Evolutionary conservation across 2,329 filamentous ascomycete genomes (phyloP), one percentile per base, ranked within the genome.

Genomic region (Microsporum ferrugineum): DNA sequence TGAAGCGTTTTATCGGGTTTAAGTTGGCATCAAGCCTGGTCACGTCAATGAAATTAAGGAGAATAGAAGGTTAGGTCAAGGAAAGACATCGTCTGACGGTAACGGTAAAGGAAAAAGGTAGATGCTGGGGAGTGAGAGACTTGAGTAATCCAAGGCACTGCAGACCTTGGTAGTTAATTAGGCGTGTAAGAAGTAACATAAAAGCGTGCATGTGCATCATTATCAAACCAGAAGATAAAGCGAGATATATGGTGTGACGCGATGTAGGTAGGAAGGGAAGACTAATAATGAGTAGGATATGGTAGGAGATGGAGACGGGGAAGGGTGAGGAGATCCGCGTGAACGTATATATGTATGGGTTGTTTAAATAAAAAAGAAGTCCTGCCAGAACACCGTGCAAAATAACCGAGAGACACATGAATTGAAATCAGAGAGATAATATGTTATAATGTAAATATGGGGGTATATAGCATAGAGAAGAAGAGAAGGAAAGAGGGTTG

Each of bases 131-230:
- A 43, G n/a, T 5, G 39, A 14, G 14, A 43, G n/a, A 43, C 27
- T 7, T 10, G 43, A 47, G 27, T 53, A 53, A 5, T 34, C 6
- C 14, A 53, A 53, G 49, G 14, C 27, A 34, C 49, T 29, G 49
- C 49, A 53, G 49, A 31, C 12, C 49, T 53, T 53, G 49, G 2
- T 53, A 12, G 27, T 31, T 34, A 53, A 34, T 53, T 53, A 53
- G 49, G 14, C n/a, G 12, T 53, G 6, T 53, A 34, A 10, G 14
- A 33, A 31, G 33, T 12, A 27, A 53, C 49, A 53, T 53, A 34
- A 53, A 53, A 53, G 33, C 49, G 27, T 33, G 49, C 49, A n/a
- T 53, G 33, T 53, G 49, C 49, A 53, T 53, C 49, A 53, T 53
- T 53, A 53, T 34, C 49, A 34, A 34, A n/a, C 49, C 49, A 53